These are phyloP conservation scores for Anastatica hierochuntica DNA, from an alignment of 345 rosid genomes.

Conservation along the genomic window DNA sequence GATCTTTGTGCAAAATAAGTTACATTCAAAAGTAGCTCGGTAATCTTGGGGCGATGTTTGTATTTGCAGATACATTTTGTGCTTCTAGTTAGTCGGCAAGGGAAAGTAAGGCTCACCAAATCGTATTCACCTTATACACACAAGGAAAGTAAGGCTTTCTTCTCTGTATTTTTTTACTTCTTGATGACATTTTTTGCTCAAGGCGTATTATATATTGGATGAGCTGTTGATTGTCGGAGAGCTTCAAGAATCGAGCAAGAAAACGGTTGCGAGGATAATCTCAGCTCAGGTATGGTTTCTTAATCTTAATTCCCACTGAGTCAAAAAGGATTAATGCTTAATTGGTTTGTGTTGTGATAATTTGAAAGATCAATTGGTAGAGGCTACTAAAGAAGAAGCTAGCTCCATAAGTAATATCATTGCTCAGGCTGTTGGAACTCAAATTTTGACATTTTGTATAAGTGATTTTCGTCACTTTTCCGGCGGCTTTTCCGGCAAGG, in stretches of 20 bases:
- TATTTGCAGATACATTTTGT: slow-evolving; percentile 43
- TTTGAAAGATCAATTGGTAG: slow-evolving; percentile 79
- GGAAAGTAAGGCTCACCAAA: slow-evolving; percentile 90
- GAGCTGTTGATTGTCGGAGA: slow-evolving; percentile 92
- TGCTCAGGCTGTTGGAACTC: slow-evolving; percentile 97
- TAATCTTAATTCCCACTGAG: neutral
- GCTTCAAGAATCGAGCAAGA: slow-evolving; percentile 96
- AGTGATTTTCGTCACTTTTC: too few relatives aligned
- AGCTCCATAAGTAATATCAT: slow-evolving; percentile 63
- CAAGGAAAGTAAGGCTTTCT: slow-evolving; percentile 56
- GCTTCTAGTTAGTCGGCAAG: slow-evolving; percentile 93
- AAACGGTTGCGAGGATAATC: slow-evolving; percentile 74
- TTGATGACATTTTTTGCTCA: neutral
- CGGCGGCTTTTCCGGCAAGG: too few relatives aligned
- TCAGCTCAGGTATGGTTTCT: slow-evolving; percentile 58
- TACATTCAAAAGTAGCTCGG: too few relatives aligned
- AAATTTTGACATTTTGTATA: too few relatives aligned
- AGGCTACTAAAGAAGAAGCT: slow-evolving; percentile 64
- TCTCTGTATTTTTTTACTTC: neutral
- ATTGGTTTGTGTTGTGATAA: neutral
- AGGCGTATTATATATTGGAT: slow-evolving; percentile 92
- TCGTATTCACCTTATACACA: slow-evolving; percentile 97
- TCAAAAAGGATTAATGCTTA: neutral
- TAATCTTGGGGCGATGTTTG: neutral
- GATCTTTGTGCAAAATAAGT: too few relatives aligned